A percentile compares a stretch with the other conserved stretches of the same genome.
Conservation (phyloP, 2,329 filamentous ascomycete genomes). For the Lizonia empirigonia region DNA sequence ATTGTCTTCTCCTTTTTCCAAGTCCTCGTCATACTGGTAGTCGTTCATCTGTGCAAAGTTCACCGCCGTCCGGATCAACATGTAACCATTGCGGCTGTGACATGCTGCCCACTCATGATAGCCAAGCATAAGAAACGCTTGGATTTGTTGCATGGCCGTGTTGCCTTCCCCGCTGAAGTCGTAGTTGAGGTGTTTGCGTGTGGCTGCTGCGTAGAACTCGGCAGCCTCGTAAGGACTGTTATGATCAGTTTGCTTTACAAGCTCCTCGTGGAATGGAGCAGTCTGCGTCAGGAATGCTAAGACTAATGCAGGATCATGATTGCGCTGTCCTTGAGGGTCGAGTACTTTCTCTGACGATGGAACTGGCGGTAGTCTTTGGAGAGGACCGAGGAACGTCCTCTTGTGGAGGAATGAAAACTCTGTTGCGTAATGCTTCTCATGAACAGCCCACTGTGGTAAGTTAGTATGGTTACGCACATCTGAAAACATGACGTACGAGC, state of each 20-base stretch:
- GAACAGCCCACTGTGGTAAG: slow-evolving; percentile 63
- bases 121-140: slow-evolving; percentile 72
- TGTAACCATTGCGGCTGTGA: slow-evolving; percentile 67
- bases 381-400: slow-evolving; percentile 60
- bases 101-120: slow-evolving; percentile 74
- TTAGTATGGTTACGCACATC: slow-evolving; percentile 5
- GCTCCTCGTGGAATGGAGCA: slow-evolving; percentile 67
- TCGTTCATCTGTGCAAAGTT: slow-evolving; percentile 59
- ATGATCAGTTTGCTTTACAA: slow-evolving; percentile 40
- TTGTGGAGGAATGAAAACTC: slow-evolving; percentile 75
- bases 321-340: slow-evolving; percentile 36
- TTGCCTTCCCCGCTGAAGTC: slow-evolving; percentile 13
- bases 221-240: slow-evolving; percentile 48
- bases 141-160: slow-evolving; percentile 66
- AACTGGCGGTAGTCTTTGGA: slow-evolving; percentile 40
- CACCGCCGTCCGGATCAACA: slow-evolving; percentile 65
- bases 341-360: slow-evolving; percentile 29
- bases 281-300: slow-evolving; percentile 72
- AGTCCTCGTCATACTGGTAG: slow-evolving; percentile 36
- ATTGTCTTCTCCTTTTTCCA: slow-evolving; percentile 30
- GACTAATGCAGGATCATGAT: slow-evolving; percentile 61
- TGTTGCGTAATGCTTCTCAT: slow-evolving; percentile 72
- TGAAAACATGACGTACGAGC: slow-evolving; percentile 49
- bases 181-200: slow-evolving; percentile 55
- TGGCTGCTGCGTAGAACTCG: slow-evolving; percentile 67